phyloP scores from a whole-genome alignment of 1,284 basidiomycete genomes.

The Anthracocystis walkeri region DNA sequence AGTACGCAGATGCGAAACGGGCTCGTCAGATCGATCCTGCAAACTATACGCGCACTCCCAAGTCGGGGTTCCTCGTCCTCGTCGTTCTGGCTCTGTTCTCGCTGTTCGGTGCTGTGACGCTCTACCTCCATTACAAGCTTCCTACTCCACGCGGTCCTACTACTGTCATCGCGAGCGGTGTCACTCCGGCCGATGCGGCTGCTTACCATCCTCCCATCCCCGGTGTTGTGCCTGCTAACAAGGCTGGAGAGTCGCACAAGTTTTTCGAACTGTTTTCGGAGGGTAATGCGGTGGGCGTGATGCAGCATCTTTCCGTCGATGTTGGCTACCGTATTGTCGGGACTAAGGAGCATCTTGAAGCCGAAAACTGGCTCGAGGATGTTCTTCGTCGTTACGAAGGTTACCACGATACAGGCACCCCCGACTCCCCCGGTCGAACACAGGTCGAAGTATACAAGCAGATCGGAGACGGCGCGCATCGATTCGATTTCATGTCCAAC shows the following conservation, averaged over 20 bases:
- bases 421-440: slow-evolving; percentile 37
- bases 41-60: slow-evolving; percentile 46
- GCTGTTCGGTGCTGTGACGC: slow-evolving; percentile 44
- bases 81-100: slow-evolving; percentile 35
- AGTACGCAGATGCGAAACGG: slow-evolving; percentile 25
- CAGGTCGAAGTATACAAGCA: slow-evolving; percentile 68
- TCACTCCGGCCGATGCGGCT: slow-evolving; percentile 39
- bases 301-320: slow-evolving; percentile 73
- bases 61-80: slow-evolving; percentile 42
- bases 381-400: slow-evolving; percentile 75
- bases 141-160: slow-evolving; percentile 55
- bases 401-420: slow-evolving; percentile 55
- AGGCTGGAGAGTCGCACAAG: slow-evolving; percentile 19
- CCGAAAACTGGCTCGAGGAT: slow-evolving; percentile 83
- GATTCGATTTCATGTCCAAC: slow-evolving; percentile 71
- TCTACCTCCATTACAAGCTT: slow-evolving; percentile 64
- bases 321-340: slow-evolving; percentile 94
- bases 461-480: slow-evolving; percentile 66
- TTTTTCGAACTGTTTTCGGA: slow-evolving; percentile 60
- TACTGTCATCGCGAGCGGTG: slow-evolving; percentile 34
- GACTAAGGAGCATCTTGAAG: slow-evolving; percentile 85
- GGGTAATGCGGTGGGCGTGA: slow-evolving; percentile 60
- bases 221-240: slow-evolving; percentile 23
- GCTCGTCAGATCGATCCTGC: slow-evolving; percentile 38
- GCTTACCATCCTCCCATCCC: slow-evolving; percentile 42